A percentile compares a stretch with the other conserved stretches of the same genome.
phyloP scores from a whole-genome alignment of 2,329 filamentous ascomycete genomes.

The Ophiostoma sp. region DNA sequence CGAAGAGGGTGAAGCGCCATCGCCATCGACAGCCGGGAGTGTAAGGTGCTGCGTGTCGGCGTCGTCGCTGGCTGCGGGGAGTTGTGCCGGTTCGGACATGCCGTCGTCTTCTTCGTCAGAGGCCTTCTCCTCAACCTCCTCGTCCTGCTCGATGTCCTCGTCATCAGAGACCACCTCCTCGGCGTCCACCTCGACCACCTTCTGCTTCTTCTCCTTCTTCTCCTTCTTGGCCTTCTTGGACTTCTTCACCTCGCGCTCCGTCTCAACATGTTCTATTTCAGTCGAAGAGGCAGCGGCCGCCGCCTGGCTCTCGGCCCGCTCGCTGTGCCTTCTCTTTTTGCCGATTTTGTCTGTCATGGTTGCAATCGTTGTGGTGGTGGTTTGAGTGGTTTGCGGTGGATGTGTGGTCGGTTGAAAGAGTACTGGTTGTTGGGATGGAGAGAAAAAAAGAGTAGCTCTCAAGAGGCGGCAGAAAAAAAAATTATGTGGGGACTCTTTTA shows the following conservation, averaged over 20 bases:
- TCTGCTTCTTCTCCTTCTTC: constrained; percentile 32
- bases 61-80: constrained; percentile 33
- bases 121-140: constrained; percentile 30
- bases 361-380: no score
- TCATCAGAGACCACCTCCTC: constrained; percentile 19
- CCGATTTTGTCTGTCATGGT: constrained; percentile 33
- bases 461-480: constrained; percentile 18
- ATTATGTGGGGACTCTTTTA: not conserved
- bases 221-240: constrained; percentile 30
- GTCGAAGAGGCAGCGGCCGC: constrained; percentile 11
- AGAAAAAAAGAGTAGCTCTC: not conserved
- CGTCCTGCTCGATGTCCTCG: constrained; percentile 25
- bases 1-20: constrained; percentile 36
- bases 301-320: constrained; percentile 30
- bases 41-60: constrained; percentile 46
- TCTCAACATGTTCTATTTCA: constrained; percentile 18
- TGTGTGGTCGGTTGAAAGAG: not conserved
- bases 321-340: constrained; percentile 41
- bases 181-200: constrained; percentile 32
- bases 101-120: constrained; percentile 36
- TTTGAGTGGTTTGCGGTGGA: not conserved
- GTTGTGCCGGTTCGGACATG: constrained; percentile 31
- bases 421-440: not conserved
- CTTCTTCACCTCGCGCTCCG: constrained; percentile 22
- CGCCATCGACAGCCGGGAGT: constrained; percentile 58